A percentile compares a stretch with the other conserved stretches of the same genome.
phyloP scores from a whole-genome alignment of 257 asterid species.

The Petunia axillaris region DNA sequence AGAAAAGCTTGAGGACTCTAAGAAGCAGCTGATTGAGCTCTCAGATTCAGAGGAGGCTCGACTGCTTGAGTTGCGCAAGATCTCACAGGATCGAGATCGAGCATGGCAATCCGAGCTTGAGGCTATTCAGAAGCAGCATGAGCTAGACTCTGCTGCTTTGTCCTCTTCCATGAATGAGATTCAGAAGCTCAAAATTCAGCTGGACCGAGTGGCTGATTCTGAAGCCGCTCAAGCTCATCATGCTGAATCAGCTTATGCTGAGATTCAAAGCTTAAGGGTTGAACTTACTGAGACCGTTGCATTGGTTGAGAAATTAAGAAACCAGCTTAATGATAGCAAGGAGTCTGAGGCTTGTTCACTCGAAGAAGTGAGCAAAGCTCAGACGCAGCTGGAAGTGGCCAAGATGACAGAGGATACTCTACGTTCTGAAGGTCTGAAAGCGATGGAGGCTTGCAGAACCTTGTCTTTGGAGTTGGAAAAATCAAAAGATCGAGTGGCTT shows the following conservation, averaged over 20 bases:
- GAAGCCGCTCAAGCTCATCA: slow-evolving; percentile 68
- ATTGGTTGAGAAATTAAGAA: slow-evolving; percentile 60
- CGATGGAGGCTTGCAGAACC: slow-evolving; percentile 45
- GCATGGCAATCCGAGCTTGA: slow-evolving; percentile 86
- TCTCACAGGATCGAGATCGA: slow-evolving; percentile 83
- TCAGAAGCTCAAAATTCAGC: slow-evolving; percentile 71
- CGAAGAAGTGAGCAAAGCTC: slow-evolving; percentile 60
- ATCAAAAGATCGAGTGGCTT: slow-evolving; percentile 49
- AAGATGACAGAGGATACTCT: slow-evolving; percentile 55
- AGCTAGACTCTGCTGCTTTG: slow-evolving; percentile 71
- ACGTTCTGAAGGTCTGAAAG: slow-evolving; percentile 49
- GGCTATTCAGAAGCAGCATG: slow-evolving; percentile 77
- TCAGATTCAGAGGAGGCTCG: slow-evolving; percentile 80
- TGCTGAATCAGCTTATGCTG: slow-evolving; percentile 71
- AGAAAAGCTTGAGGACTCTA: slow-evolving; percentile 63
- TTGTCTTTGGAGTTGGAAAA: slow-evolving; percentile 63
- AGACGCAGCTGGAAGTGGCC: slow-evolving; percentile 59
- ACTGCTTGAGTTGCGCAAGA: slow-evolving; percentile 71
- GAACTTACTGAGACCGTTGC: slow-evolving; percentile 68
- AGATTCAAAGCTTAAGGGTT: slow-evolving; percentile 58
- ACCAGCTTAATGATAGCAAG: slow-evolving; percentile 57
- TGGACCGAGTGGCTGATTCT: slow-evolving; percentile 58
- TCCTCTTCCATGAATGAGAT: slow-evolving; percentile 73
- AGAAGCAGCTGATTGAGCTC: slow-evolving; percentile 65
- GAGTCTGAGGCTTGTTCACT: slow-evolving; percentile 63